phyloP scores from a whole-genome alignment of 2,329 filamentous ascomycete species.

The Pseudomassariella vexata region DNA sequence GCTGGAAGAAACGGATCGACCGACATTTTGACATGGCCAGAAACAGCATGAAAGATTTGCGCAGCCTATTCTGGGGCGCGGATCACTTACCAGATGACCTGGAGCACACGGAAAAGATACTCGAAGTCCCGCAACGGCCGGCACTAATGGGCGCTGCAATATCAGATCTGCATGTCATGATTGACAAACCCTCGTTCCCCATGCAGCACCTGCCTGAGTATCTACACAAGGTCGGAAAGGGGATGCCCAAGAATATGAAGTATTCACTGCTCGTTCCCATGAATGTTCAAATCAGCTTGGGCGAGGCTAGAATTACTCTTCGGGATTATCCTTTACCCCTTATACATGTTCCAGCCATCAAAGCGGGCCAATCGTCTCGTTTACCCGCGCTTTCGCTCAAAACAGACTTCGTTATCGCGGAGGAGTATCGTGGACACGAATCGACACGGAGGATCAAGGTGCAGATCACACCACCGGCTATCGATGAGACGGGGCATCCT shows the following conservation, averaged over 20 bases:
- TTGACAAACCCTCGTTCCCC: slow-evolving; percentile 93
- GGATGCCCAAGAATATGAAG: slow-evolving; percentile 86
- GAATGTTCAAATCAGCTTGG: slow-evolving; percentile 83
- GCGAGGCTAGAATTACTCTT: slow-evolving; percentile 78
- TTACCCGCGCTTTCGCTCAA: slow-evolving; percentile 77
- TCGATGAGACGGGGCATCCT: slow-evolving; percentile 47
- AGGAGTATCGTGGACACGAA: slow-evolving; percentile 78
- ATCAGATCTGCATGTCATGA: slow-evolving; percentile 74
- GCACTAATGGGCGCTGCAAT: slow-evolving; percentile 76
- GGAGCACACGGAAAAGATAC: slow-evolving; percentile 76
- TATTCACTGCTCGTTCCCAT: slow-evolving; percentile 88
- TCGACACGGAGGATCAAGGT: slow-evolving; percentile 77
- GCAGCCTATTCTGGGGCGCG: slow-evolving; percentile 73
- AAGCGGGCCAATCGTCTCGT: slow-evolving; percentile 71
- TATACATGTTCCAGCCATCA: slow-evolving; percentile 80
- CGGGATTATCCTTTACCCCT: slow-evolving; percentile 92
- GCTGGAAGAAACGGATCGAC: slow-evolving; percentile 90
- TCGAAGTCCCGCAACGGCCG: slow-evolving; percentile 79
- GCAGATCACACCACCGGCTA: slow-evolving; percentile 71
- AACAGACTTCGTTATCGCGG: slow-evolving; percentile 91
- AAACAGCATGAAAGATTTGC: slow-evolving; percentile 70
- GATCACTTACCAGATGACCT: slow-evolving; percentile 77
- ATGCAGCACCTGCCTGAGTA: slow-evolving; percentile 77
- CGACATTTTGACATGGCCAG: slow-evolving; percentile 64
- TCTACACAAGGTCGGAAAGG: slow-evolving; percentile 86